Percentiles rank a stretch among this genome's conserved stretches.
Evolutionary conservation across 2,329 filamentous ascomycete genomes (phyloP).

Genomic region (Botrytis medusae): DNA sequence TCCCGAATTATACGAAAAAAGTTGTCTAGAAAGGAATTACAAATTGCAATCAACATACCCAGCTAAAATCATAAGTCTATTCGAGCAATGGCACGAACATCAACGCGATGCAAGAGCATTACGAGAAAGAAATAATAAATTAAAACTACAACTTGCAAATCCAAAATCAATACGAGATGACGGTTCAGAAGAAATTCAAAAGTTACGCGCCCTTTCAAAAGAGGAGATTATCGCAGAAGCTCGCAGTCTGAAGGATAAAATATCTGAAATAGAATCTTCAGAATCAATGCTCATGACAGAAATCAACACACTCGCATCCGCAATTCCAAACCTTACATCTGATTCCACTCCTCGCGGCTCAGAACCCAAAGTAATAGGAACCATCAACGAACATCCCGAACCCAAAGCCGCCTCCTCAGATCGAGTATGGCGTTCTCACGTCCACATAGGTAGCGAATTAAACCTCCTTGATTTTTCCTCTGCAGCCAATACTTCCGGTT

Average conservation of each 20-base stretch:
- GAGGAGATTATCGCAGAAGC: constrained; percentile 63
- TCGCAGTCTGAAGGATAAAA: constrained; percentile 60
- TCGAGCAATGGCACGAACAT: constrained; percentile 57
- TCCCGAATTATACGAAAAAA: constrained; percentile 75
- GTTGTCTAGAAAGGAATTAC: constrained; percentile 86
- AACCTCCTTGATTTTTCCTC: constrained; percentile 85
- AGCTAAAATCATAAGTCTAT: constrained; percentile 54
- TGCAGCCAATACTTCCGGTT: constrained; percentile 80
- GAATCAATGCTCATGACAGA: constrained; percentile 61
- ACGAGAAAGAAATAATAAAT: constrained; percentile 64
- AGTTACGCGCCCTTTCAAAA: constrained; percentile 41
- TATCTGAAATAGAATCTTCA: constrained; percentile 59
- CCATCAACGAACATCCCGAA: constrained; percentile 72
- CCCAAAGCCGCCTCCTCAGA: constrained; percentile 40
- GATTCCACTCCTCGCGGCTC: constrained; percentile 69
- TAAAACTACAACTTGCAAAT: constrained; percentile 59
- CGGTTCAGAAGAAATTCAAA: constrained; percentile 34
- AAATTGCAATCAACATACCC: constrained; percentile 54
- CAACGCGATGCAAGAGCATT: constrained; percentile 61
- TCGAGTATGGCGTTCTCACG: constrained; percentile 67
- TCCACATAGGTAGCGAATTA: constrained; percentile 83
- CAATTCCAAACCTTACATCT: constrained; percentile 85
- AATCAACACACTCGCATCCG: constrained; percentile 72
- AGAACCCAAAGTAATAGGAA: constrained; percentile 64
- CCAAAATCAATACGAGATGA: constrained; percentile 48